Percentiles rank a stretch among this genome's conserved stretches.
phyloP scores from a whole-genome alignment of 2,329 filamentous ascomycete species.

The Trichoderma arundinaceum region DNA sequence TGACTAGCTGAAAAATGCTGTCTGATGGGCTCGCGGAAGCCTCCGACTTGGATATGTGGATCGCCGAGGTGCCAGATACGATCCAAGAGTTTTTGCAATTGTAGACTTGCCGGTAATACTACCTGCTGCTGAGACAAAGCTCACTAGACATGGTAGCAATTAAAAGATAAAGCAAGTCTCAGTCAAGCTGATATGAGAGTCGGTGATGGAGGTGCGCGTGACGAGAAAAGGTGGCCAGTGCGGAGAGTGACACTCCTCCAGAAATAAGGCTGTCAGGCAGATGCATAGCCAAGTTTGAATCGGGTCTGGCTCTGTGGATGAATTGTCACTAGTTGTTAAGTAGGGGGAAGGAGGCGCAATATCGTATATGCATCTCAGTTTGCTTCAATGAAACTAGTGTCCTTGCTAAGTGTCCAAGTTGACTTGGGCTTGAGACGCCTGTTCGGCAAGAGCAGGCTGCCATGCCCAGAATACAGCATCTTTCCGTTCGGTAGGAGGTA shows the following conservation, averaged over 20 bases:
- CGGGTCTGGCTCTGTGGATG: neutral
- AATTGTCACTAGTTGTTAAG: neutral
- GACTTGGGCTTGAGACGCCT: neutral
- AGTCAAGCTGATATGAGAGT: neutral
- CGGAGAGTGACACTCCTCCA: neutral
- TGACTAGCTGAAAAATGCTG: neutral
- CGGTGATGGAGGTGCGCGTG: conserved; percentile 1
- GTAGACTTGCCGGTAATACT: neutral
- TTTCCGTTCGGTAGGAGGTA: neutral
- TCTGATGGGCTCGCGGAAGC: neutral
- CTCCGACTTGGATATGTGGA: neutral
- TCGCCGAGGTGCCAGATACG: neutral
- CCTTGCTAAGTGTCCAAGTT: neutral
- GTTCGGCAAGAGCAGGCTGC: no score
- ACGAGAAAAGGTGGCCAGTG: neutral
- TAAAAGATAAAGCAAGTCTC: neutral
- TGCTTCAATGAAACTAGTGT: neutral
- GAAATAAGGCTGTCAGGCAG: neutral
- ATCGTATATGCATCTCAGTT: neutral
- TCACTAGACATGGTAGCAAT: neutral
- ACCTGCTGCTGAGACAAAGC: neutral
- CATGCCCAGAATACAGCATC: neutral
- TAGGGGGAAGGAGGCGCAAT: neutral
- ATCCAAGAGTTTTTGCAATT: neutral
- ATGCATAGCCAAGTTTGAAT: no score